Percentiles rank a stretch among this genome's conserved stretches.
Conservation (phyloP, 2,329 filamentous ascomycete genomes). For the Colletotrichum magnum region DNA sequence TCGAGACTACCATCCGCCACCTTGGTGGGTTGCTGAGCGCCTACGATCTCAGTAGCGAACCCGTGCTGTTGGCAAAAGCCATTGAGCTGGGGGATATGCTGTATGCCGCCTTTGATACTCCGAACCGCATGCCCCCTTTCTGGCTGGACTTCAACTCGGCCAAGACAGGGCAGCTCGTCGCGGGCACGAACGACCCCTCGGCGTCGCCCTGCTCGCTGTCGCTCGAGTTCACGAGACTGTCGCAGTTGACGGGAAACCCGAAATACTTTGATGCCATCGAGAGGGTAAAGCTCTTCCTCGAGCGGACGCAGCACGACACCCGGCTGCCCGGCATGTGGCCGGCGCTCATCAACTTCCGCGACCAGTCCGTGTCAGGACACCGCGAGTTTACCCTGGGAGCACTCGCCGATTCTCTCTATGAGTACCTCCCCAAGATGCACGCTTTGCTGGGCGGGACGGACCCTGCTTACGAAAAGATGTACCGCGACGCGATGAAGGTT, state of each 20-base stretch:
- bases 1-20: slow-evolving; percentile 81
- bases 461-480: slow-evolving; percentile 69
- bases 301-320: slow-evolving; percentile 76
- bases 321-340: slow-evolving; percentile 82
- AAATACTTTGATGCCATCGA: slow-evolving; percentile 83
- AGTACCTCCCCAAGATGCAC: slow-evolving; percentile 61
- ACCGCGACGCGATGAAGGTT: slow-evolving; percentile 68
- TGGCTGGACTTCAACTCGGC: slow-evolving; percentile 38
- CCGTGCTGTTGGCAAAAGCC: slow-evolving; percentile 71
- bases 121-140: slow-evolving; percentile 72
- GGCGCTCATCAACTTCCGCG: slow-evolving; percentile 71
- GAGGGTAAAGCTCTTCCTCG: slow-evolving; percentile 76
- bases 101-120: slow-evolving; percentile 77
- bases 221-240: slow-evolving; percentile 80
- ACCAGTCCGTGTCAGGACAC: slow-evolving; percentile 54
- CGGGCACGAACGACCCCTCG: slow-evolving; percentile 53
- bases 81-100: slow-evolving; percentile 75
- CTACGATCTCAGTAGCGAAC: slow-evolving; percentile 74
- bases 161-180: slow-evolving; percentile 25
- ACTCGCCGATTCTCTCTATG: slow-evolving; percentile 58
- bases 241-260: slow-evolving; percentile 78
- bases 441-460: slow-evolving; percentile 71
- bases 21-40: slow-evolving; percentile 78
- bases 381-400: slow-evolving; percentile 55
- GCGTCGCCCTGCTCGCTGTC: slow-evolving; percentile 74